Conservation (phyloP, 768 basidiomycete genomes). For the Suillus discolor region DNA sequence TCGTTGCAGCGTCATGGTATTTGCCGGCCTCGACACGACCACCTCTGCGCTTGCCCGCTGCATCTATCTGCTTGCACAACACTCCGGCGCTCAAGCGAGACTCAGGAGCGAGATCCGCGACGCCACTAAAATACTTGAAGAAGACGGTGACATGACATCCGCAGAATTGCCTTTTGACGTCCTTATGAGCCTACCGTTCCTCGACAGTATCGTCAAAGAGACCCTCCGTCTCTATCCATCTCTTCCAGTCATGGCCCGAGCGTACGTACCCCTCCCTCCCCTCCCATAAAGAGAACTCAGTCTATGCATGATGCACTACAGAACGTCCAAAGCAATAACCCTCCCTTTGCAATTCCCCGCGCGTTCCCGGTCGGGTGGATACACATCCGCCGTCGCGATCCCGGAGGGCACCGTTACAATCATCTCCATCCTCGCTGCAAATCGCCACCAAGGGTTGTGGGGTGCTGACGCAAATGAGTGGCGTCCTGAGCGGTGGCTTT, state of each 20-base stretch:
- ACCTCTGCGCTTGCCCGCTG: slow-evolving; percentile 41
- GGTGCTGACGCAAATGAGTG: slow-evolving; percentile 48
- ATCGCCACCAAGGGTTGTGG: slow-evolving; percentile 45
- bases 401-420: slow-evolving; percentile 37
- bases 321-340: slow-evolving; percentile 37
- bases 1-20: slow-evolving; percentile 40
- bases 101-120: slow-evolving; percentile 38
- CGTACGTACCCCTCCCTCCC: slow-evolving; percentile 19
- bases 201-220: slow-evolving; percentile 43
- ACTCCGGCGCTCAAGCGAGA: slow-evolving; percentile 41
- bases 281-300: background rate
- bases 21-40: slow-evolving; percentile 49
- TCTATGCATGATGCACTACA: slow-evolving; percentile 16
- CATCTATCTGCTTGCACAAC: slow-evolving; percentile 37
- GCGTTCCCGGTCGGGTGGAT: slow-evolving; percentile 35
- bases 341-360: slow-evolving; percentile 43
- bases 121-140: slow-evolving; percentile 15
- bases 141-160: background rate
- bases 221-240: slow-evolving; percentile 40
- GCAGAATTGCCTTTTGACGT: slow-evolving; percentile 39
- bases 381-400: slow-evolving; percentile 20
- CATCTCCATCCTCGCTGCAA: slow-evolving; percentile 39
- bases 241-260: slow-evolving; percentile 16
- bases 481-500: slow-evolving; percentile 54
- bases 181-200: slow-evolving; percentile 36